A percentile compares a stretch with the other conserved stretches of the same genome.
Evolutionary conservation across 2,329 filamentous ascomycete species (phyloP).

Genomic region (Epichloe sp.): DNA sequence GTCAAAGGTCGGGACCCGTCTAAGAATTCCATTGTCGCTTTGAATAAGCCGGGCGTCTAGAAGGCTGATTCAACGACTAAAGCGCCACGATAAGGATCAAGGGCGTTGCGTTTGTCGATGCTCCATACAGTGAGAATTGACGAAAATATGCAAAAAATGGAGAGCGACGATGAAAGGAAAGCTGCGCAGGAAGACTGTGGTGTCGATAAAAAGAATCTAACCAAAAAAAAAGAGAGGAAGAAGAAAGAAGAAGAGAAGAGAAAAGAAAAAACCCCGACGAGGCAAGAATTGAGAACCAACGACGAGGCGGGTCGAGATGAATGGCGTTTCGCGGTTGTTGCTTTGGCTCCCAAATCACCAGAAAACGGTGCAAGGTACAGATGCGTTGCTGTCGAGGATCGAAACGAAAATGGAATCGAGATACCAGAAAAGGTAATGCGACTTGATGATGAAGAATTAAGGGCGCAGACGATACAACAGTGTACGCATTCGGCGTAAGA

Average conservation of each 20-base stretch:
- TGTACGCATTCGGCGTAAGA: neutral
- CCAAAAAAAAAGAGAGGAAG: slow-evolving; percentile 14
- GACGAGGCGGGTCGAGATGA: neutral
- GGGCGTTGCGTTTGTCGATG: neutral
- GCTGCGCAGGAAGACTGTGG: slow-evolving; percentile 15
- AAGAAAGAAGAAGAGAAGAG: slow-evolving; percentile 12
- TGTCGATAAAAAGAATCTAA: slow-evolving; percentile 17
- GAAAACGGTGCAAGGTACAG: neutral
- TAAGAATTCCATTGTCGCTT: neutral
- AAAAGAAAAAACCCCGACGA: slow-evolving; percentile 6
- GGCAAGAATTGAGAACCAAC: neutral
- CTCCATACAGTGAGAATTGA: slow-evolving; percentile 2
- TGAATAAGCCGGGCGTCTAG: neutral
- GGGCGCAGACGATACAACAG: neutral
- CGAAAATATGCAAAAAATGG: neutral
- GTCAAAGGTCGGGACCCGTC: neutral
- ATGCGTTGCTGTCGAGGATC: neutral
- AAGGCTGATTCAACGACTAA: neutral
- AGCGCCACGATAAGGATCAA: neutral
- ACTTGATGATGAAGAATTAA: neutral
- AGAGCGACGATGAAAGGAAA: slow-evolving; percentile 4
- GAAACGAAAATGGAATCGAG: neutral
- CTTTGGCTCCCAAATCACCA: neutral
- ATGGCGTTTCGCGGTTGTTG: neutral
- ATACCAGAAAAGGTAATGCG: neutral